Evolutionary conservation across 116 monocot genomes (phyloP).

Genomic region (Papilionanthe hybrid): DNA sequence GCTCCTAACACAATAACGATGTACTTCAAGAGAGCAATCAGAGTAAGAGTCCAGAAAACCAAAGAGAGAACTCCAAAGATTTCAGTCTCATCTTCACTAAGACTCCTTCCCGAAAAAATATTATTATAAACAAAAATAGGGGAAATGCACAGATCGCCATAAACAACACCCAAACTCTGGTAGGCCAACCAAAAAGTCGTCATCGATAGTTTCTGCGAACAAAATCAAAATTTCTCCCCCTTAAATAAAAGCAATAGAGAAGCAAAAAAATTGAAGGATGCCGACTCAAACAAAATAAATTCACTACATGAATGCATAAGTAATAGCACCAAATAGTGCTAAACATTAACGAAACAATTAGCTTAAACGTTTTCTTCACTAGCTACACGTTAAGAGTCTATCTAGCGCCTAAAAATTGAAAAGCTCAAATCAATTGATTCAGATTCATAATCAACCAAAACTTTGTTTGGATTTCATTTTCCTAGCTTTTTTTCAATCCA

Average conservation of each 20-base stretch:
- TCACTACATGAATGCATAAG: neutral
- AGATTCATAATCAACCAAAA: too few species aligned
- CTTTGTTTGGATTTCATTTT: too few species aligned
- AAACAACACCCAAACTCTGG: slow-evolving; percentile 67
- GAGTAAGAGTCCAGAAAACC: slow-evolving; percentile 66
- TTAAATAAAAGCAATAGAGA: too few species aligned
- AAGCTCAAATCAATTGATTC: too few species aligned
- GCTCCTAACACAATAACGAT: slow-evolving; percentile 53
- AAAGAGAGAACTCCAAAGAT: slow-evolving; percentile 55
- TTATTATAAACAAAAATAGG: slow-evolving; percentile 64
- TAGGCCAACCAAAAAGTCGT: slow-evolving; percentile 45
- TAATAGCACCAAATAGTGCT: neutral
- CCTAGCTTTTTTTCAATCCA: too few species aligned
- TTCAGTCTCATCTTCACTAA: slow-evolving; percentile 41
- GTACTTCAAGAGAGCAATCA: slow-evolving; percentile 51
- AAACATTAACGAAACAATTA: neutral
- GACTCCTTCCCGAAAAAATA: slow-evolving; percentile 41
- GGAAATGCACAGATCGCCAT: slow-evolving; percentile 58
- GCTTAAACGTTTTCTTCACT: neutral
- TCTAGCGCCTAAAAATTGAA: too few species aligned
- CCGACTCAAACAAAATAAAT: neutral
- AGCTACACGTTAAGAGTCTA: too few species aligned
- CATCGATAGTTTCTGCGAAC: slow-evolving; percentile 30
- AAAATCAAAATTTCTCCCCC: neutral
- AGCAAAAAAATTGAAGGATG: neutral